Conservation (phyloP, 176 grass and related monocot genomes). For the Cymbopogon citratus region DNA sequence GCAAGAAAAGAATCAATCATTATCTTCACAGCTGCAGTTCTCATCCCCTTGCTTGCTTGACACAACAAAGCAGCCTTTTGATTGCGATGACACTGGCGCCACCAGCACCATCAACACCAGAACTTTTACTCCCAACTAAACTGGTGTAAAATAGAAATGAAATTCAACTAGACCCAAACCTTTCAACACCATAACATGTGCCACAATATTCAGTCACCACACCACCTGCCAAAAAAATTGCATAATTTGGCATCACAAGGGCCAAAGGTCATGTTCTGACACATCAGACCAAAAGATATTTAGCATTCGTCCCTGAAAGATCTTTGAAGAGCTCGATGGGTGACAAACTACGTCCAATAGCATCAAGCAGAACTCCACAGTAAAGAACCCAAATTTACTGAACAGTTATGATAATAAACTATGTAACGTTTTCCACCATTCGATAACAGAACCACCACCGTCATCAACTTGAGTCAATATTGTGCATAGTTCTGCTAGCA, state of each 20-base stretch:
- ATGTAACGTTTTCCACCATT: slow-evolving; percentile 11
- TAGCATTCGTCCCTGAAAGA: background rate
- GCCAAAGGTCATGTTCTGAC: background rate
- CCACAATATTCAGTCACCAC: background rate
- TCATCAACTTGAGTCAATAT: slow-evolving; percentile 10
- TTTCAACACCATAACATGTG: background rate
- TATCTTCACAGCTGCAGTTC: background rate
- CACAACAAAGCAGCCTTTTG: background rate
- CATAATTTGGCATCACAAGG: background rate
- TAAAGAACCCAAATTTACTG: background rate
- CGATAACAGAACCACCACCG: slow-evolving; percentile 12
- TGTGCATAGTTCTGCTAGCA: slow-evolving; percentile 19
- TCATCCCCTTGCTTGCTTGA: too few relatives aligned
- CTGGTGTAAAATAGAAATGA: background rate
- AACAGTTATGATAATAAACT: slow-evolving; percentile 27
- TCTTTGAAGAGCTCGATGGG: background rate
- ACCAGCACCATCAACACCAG: background rate
- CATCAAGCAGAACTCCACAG: background rate
- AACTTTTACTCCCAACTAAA: too few relatives aligned
- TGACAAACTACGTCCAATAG: background rate
- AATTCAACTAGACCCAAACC: background rate
- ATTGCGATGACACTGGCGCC: background rate
- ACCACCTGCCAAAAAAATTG: background rate
- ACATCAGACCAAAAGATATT: background rate
- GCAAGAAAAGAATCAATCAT: background rate